A percentile compares a stretch with the other conserved stretches of the same genome.
These are phyloP conservation scores for Globisporangium orthogonon DNA, from an alignment of 352 stramenopile species.

Conservation along the genomic window DNA sequence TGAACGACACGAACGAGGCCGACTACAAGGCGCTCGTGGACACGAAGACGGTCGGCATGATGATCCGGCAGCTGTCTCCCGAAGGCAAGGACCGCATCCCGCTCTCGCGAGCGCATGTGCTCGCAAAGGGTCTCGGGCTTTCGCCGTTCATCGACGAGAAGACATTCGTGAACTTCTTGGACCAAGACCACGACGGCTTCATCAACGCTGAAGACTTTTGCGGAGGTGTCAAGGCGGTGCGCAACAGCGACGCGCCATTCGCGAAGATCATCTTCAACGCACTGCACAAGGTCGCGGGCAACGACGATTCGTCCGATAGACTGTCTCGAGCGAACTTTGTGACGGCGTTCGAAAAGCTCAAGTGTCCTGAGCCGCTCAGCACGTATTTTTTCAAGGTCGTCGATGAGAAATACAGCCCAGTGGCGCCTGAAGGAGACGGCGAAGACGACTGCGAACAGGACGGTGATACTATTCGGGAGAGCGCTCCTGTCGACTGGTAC, in stretches of 20 bases:
- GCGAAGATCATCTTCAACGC: conserved; percentile 59
- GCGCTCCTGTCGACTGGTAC: conserved; percentile 15
- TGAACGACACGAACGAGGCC: conserved; percentile 41
- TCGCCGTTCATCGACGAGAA: conserved; percentile 63
- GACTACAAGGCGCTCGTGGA: conserved; percentile 56
- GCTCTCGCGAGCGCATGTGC: conserved; percentile 37
- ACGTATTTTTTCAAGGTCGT: conserved; percentile 62
- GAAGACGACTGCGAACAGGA: neutral
- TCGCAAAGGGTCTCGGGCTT: conserved; percentile 48
- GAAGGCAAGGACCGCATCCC: conserved; percentile 38
- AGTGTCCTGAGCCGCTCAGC: conserved; percentile 48
- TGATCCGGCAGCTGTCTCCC: conserved; percentile 62
- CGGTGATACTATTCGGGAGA: no score
- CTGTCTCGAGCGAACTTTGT: conserved; percentile 31
- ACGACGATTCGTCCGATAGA: neutral
- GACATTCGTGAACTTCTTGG: conserved; percentile 52
- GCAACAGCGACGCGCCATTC: conserved; percentile 46
- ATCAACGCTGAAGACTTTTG: conserved; percentile 73
- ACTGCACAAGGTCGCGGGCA: conserved; percentile 39
- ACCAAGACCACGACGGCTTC: conserved; percentile 63
- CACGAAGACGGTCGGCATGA: conserved; percentile 45
- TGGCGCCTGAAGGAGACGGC: conserved; percentile 7
- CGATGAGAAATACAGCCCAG: conserved; percentile 21
- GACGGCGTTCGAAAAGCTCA: conserved; percentile 41
- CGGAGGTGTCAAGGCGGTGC: conserved; percentile 48